Evolutionary conservation across 1,139 yeast genomes (phyloP).

Genomic region (Waltiozyma sp.): DNA sequence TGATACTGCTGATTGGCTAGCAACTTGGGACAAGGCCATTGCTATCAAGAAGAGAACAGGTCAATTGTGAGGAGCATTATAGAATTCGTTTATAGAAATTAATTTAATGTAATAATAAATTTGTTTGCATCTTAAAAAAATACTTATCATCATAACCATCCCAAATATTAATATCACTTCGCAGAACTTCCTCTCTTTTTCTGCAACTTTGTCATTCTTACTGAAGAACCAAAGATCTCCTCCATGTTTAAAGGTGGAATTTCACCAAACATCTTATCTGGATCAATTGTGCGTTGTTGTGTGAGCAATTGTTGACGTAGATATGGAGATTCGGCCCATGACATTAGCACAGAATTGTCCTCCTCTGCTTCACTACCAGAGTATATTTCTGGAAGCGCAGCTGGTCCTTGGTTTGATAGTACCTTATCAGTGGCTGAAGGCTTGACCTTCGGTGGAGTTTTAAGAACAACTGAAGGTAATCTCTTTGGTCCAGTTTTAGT

Average conservation of each 20-base stretch:
- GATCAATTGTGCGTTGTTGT: constrained; percentile 52
- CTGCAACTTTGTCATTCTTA: constrained; percentile 28
- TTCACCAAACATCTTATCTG: constrained; percentile 68
- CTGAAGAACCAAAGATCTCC: constrained; percentile 47
- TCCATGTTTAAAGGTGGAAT: constrained; percentile 58
- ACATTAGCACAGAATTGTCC: constrained; percentile 39
- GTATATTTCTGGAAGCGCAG: constrained; percentile 32
- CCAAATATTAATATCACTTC: constrained; percentile 32
- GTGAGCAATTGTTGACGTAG: constrained; percentile 38
- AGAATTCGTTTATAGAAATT: background rate
- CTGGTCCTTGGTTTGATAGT: constrained; percentile 3
- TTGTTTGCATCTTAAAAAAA: background rate
- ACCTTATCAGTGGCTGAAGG: background rate
- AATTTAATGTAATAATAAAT: background rate
- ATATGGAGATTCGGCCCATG: constrained; percentile 69
- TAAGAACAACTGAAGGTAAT: background rate
- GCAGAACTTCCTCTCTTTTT: constrained; percentile 54
- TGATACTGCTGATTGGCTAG: constrained; percentile 55
- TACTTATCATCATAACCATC: no score
- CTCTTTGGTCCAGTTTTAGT: background rate
- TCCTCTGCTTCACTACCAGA: constrained; percentile 49
- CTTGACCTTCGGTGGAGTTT: background rate
- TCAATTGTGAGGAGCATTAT: background rate
- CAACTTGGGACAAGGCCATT: constrained; percentile 53
- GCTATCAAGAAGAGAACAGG: constrained; percentile 40